phyloP scores from a whole-genome alignment of 345 rosid species.

The Heritiera fomes region DNA sequence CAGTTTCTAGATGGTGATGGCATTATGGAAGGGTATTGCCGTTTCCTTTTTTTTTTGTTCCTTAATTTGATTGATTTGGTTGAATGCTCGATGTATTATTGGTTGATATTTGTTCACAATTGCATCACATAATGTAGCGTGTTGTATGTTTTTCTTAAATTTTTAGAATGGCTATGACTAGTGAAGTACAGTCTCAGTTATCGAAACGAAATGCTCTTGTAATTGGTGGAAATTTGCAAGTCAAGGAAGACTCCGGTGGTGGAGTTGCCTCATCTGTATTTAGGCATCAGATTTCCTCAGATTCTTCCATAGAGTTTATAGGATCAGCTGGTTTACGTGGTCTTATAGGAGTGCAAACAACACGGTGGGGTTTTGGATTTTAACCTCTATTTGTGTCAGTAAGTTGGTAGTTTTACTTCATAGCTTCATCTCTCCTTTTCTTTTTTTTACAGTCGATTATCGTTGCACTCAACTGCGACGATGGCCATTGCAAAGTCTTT shows the following conservation, averaged over 20 bases:
- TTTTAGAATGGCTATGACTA: conserved; percentile 85
- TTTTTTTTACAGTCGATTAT: conserved; percentile 54
- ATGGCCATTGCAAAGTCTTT: conserved; percentile 75
- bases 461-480: conserved; percentile 82
- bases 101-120: conserved; percentile 6
- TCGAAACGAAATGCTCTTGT: conserved; percentile 67
- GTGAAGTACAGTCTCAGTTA: conserved; percentile 76
- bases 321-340: conserved; percentile 80
- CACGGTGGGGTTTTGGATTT: conserved; percentile 51
- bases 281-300: conserved; percentile 73
- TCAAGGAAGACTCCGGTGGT: conserved; percentile 66
- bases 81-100: not conserved
- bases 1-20: conserved; percentile 73
- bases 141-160: not conserved
- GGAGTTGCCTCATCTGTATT: conserved; percentile 68
- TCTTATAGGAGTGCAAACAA: conserved; percentile 75
- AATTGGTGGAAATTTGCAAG: conserved; percentile 78
- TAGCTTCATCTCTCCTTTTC: conserved; percentile 21
- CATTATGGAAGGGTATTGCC: conserved; percentile 77
- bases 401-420: conserved; percentile 10
- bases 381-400: conserved; percentile 1
- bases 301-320: conserved; percentile 71
- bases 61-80: not conserved
- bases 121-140: not conserved
- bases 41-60: not conserved